phyloP scores from a whole-genome alignment of 805 yeast species.

The Saturnispora gosingensis region DNA sequence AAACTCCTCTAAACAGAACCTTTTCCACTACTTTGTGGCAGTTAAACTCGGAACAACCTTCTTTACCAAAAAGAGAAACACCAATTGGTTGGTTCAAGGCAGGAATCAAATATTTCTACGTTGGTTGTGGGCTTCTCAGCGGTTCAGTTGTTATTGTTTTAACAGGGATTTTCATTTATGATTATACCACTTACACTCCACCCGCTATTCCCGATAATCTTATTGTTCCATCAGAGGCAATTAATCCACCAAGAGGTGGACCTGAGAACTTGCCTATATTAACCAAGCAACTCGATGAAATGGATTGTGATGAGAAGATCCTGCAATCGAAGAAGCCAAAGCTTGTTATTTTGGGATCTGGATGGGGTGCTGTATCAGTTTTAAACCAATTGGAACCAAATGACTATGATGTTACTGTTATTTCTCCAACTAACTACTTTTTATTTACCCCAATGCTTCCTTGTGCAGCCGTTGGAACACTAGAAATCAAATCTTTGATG shows the following conservation, averaged over 20 bases:
- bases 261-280: conserved; percentile 63
- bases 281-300: conserved; percentile 46
- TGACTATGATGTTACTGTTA: conserved; percentile 77
- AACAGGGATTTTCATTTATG: conserved; percentile 50
- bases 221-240: conserved; percentile 42
- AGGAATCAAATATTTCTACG: conserved; percentile 26
- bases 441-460: conserved; percentile 91
- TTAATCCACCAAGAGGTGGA: conserved; percentile 52
- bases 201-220: conserved; percentile 34
- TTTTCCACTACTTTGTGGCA: neutral
- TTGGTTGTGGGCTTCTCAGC: conserved; percentile 35
- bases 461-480: conserved; percentile 89
- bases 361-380: conserved; percentile 90
- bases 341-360: conserved; percentile 74
- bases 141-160: conserved; percentile 34
- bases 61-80: conserved; percentile 14
- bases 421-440: conserved; percentile 92
- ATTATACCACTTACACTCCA: conserved; percentile 52
- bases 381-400: conserved; percentile 78
- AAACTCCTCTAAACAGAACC: neutral
- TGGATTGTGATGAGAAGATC: conserved; percentile 39
- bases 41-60: neutral
- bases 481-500: conserved; percentile 81
- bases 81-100: conserved; percentile 21
- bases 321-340: conserved; percentile 54